Conservation (phyloP, 768 basidiomycete genomes). For the Hericium alpestre region DNA sequence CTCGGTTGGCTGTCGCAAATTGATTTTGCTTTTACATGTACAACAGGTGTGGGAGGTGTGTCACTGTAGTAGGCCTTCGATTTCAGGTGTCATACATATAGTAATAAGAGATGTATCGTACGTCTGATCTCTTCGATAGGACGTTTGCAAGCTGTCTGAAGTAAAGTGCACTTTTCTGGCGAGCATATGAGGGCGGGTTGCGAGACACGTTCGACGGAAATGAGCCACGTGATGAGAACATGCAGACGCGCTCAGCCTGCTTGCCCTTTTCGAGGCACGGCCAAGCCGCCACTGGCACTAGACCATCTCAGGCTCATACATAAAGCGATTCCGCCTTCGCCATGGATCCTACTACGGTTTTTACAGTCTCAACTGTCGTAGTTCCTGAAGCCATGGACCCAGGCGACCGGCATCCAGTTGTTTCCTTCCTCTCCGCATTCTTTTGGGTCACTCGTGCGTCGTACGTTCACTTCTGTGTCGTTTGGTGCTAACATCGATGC, state of each 20-base stretch:
- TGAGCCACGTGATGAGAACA: not conserved
- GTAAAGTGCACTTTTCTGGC: too few relatives aligned
- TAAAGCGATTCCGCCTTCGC: too few relatives aligned
- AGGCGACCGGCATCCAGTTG: constrained; percentile 51
- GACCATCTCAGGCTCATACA: too few relatives aligned
- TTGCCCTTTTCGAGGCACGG: too few relatives aligned
- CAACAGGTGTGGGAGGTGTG: not conserved
- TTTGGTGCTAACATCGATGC: constrained; percentile 5
- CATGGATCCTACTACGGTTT: too few relatives aligned
- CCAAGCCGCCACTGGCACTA: too few relatives aligned
- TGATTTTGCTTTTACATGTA: not conserved
- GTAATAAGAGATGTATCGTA: too few relatives aligned
- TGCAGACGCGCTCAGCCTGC: not conserved
- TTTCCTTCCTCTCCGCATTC: constrained; percentile 68
- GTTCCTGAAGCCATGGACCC: constrained; percentile 7
- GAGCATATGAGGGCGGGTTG: not conserved
- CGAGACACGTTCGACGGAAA: not conserved
- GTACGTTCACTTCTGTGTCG: not conserved
- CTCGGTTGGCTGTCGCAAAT: not conserved
- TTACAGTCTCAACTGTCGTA: too few relatives aligned
- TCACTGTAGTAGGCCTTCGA: too few relatives aligned
- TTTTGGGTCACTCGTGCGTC: constrained; percentile 78
- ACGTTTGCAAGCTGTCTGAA: too few relatives aligned
- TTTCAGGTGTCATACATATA: too few relatives aligned
- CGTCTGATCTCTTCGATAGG: too few relatives aligned